Conservation (phyloP, 2,329 filamentous ascomycete genomes). For the Xylariaceae sp. region DNA sequence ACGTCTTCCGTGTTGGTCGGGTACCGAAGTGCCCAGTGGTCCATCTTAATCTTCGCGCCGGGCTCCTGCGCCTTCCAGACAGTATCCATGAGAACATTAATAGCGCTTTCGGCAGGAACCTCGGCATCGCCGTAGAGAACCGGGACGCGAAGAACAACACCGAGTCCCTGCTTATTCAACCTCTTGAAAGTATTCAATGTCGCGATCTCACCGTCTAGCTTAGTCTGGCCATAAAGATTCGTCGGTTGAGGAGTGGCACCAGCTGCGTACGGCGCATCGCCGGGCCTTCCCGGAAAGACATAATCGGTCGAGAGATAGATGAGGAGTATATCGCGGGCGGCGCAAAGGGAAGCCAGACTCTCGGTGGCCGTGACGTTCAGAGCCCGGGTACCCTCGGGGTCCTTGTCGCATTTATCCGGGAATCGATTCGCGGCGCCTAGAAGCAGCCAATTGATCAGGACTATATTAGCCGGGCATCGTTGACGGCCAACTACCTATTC, state of each 20-base stretch:
- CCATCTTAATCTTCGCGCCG: conserved; percentile 64
- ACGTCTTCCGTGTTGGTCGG: conserved; percentile 89
- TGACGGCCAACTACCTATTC: background rate
- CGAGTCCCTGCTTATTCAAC: conserved; percentile 47
- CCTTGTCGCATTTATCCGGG: conserved; percentile 75
- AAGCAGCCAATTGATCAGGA: background rate
- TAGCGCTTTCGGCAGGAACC: conserved; percentile 67
- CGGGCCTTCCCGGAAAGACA: conserved; percentile 65
- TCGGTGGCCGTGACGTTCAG: conserved; percentile 70
- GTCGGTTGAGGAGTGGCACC: conserved; percentile 60
- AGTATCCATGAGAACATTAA: conserved; percentile 73
- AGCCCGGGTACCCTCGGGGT: conserved; percentile 67
- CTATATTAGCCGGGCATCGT: background rate
- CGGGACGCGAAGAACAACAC: conserved; percentile 71
- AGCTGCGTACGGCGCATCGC: conserved; percentile 77
- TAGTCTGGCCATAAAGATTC: conserved; percentile 66
- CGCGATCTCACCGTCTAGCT: conserved; percentile 55
- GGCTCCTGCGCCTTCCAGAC: conserved; percentile 68
- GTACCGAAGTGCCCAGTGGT: conserved; percentile 78
- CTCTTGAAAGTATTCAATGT: conserved; percentile 56
- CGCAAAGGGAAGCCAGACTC: conserved; percentile 60
- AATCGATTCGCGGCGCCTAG: conserved; percentile 80
- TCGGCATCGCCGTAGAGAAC: conserved; percentile 77
- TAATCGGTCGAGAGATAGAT: conserved; percentile 82
- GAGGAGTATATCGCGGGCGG: conserved; percentile 54